Evolutionary conservation across 192 early-diverging fungal species (phyloP).

Genomic region (Cetraspora pellucida): DNA sequence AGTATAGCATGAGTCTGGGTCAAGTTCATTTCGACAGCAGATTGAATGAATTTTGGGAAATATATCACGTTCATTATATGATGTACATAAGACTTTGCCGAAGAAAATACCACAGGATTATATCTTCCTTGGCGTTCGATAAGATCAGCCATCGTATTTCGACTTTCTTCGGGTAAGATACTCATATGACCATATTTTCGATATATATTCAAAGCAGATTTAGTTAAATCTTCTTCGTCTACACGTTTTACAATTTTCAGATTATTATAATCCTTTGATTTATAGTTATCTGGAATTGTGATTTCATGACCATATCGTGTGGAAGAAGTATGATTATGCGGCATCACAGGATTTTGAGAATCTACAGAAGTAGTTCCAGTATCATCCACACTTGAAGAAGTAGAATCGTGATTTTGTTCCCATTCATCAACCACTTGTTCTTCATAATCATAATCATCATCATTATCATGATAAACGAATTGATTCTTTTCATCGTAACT

Average conservation of each 20-base stretch:
- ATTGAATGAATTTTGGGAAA: constrained; percentile 47
- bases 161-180: constrained; percentile 44
- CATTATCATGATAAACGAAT: background rate
- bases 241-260: background rate
- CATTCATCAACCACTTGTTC: background rate
- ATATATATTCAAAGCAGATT: constrained; percentile 25
- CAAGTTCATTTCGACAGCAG: constrained; percentile 46
- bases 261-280: background rate
- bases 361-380: background rate
- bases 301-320: constrained; percentile 7
- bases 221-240: constrained; percentile 22
- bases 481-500: background rate
- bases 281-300: background rate
- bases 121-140: constrained; percentile 45
- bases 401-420: background rate
- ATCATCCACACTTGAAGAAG: background rate
- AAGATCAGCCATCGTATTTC: constrained; percentile 41
- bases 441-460: background rate
- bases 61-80: constrained; percentile 50
- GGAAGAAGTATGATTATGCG: background rate
- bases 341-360: background rate
- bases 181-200: constrained; percentile 28
- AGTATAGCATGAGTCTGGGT: constrained; percentile 24
- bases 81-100: constrained; percentile 45
- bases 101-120: constrained; percentile 50